Evolutionary conservation across 2,329 filamentous ascomycete species (phyloP).

Genomic region (Annulohypoxylon truncatum): DNA sequence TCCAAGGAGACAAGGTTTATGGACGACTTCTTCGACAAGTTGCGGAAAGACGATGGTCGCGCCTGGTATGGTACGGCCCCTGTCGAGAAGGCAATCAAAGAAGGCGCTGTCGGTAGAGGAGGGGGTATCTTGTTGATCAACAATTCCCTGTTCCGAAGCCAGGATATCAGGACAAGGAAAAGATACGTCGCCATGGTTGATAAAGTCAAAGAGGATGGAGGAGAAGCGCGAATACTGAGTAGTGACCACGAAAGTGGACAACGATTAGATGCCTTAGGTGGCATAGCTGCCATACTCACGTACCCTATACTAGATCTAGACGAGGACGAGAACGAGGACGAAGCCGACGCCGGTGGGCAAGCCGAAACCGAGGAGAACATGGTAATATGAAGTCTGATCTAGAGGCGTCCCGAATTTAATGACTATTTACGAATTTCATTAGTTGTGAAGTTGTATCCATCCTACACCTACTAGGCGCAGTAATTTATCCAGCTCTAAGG

Average conservation of each 20-base stretch:
- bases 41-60: slow-evolving; percentile 85
- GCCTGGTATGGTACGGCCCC: slow-evolving; percentile 91
- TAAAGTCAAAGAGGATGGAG: slow-evolving; percentile 85
- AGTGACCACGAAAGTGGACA: slow-evolving; percentile 94
- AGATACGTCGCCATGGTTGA: slow-evolving; percentile 89
- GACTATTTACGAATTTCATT: not conserved
- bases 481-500: not conserved
- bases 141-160: slow-evolving; percentile 86
- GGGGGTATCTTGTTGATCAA: slow-evolving; percentile 88
- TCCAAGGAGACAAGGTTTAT: slow-evolving; percentile 84
- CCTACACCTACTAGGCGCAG: not conserved
- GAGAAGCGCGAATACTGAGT: slow-evolving; percentile 89
- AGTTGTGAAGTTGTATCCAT: not conserved
- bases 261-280: slow-evolving; percentile 83
- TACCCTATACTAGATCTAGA: slow-evolving; percentile 88
- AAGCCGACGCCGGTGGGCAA: slow-evolving; percentile 47
- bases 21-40: slow-evolving; percentile 81
- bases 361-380: slow-evolving; percentile 40
- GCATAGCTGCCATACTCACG: slow-evolving; percentile 89
- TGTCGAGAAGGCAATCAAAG: slow-evolving; percentile 83
- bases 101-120: slow-evolving; percentile 88
- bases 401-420: not conserved
- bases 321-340: slow-evolving; percentile 68
- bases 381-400: slow-evolving; percentile 43
- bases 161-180: slow-evolving; percentile 80